Base-by-base conservation (phyloP, 164 flowering plant genomes). In the Aristolochia contorta region DNA sequence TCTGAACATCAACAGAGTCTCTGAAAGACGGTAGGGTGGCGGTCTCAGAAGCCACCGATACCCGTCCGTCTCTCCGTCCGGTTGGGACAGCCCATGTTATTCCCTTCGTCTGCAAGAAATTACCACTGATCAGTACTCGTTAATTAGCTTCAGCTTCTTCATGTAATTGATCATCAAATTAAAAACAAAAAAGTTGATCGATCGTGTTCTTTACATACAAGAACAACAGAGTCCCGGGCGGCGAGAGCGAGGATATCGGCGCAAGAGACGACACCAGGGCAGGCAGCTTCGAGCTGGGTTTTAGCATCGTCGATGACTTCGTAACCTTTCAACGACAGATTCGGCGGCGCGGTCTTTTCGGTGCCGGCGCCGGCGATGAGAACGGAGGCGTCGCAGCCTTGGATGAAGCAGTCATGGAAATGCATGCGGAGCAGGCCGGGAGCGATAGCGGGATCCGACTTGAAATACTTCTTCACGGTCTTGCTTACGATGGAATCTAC, bases 251-350 rank as follows among this genome's bases (percentile, higher is more conserved):
- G 77, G 59, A 84, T 83, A 64, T 83, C 88, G 14, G 88, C 90
- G 41, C 94, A 84, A 2, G 94, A 87, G 56, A 84, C 90, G 0
- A 80, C 75, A 8, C 82, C 80, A 15, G 94, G 90, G 72, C 94
- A 84, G 10, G 65, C 76, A 8, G 73, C 56, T 58, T 84, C 90
- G 10, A 87, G 68, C 64, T 71, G 74, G 0, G 63, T 16, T 75
- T 86, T 86, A 23, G 85, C 87, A n/a, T 75, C 83, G 4, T 77
- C 81, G 14, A 82, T 77, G 9, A 80, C 87, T 0, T 86, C 81
- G 47, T 43, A 82, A 3, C 87, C 93, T 50, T 71, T 73, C 52
- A 79, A 52, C 9, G 22, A 6, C 18, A 16, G 59, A 61, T 84
- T 84, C 0, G 85, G 78, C 0, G 18, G 45, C 0, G 83, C 79